Percentiles rank a stretch among this genome's conserved stretches.
phyloP scores from a whole-genome alignment of 805 yeast species.

The Saccharomycopsis fodiens region DNA sequence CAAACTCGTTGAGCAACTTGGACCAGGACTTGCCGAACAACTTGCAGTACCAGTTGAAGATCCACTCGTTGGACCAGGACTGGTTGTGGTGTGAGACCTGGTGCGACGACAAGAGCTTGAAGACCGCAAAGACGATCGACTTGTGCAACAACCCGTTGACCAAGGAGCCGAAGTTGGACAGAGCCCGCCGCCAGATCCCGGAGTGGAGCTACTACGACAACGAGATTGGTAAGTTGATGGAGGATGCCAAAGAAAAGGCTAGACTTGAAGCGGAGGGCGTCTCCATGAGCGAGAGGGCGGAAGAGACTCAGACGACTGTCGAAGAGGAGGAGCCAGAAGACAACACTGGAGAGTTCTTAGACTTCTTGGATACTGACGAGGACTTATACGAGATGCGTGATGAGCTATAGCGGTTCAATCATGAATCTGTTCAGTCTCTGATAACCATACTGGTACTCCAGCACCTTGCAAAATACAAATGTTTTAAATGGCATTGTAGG shows the following conservation, averaged over 20 bases:
- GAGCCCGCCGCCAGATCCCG: constrained; percentile 68
- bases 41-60: constrained; percentile 59
- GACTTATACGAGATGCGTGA: constrained; percentile 2
- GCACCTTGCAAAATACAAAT: too few species aligned
- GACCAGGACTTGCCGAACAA: constrained; percentile 95
- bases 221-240: constrained; percentile 34
- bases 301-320: background rate
- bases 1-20: constrained; percentile 68
- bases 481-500: too few species aligned
- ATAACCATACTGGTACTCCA: too few species aligned
- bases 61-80: constrained; percentile 67
- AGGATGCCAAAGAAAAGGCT: constrained; percentile 16
- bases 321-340: background rate
- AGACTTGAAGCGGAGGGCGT: background rate
- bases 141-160: constrained; percentile 79
- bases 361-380: background rate
- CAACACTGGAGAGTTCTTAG: background rate
- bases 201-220: constrained; percentile 70
- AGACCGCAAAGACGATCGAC: constrained; percentile 69
- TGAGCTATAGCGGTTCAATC: background rate
- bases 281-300: background rate
- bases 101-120: constrained; percentile 62
- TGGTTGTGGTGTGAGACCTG: constrained; percentile 96
- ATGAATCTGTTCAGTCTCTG: too few species aligned
- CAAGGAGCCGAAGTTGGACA: constrained; percentile 67